A percentile compares a stretch with the other conserved stretches of the same genome.
Evolutionary conservation across 768 basidiomycete species (phyloP).

Genomic region (Multifurca ochricompacta): DNA sequence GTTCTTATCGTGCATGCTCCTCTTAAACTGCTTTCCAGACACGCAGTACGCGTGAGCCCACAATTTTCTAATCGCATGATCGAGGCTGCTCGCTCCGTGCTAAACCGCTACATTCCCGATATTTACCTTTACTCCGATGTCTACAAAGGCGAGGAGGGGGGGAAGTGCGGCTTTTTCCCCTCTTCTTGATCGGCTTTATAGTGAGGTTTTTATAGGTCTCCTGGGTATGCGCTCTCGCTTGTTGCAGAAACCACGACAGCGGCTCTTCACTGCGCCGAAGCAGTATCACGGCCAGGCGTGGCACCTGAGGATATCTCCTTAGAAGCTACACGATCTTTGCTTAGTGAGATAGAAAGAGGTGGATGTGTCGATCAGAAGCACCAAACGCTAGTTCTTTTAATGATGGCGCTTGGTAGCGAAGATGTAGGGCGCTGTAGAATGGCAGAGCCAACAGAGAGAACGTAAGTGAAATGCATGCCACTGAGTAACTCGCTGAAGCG

Average conservation of each 20-base stretch:
- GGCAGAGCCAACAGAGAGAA: constrained; percentile 73
- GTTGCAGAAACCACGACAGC: constrained; percentile 90
- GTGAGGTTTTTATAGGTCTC: constrained; percentile 52
- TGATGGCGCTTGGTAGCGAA: constrained; percentile 97
- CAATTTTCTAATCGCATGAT: constrained; percentile 99
- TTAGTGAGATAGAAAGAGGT: constrained; percentile 71
- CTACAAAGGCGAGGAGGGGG: constrained; percentile 95
- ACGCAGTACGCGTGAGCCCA: constrained; percentile 93
- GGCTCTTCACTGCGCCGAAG: constrained; percentile 81
- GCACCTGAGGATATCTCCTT: constrained; percentile 92
- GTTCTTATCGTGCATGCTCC: neutral
- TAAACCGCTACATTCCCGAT: constrained; percentile 96
- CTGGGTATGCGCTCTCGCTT: constrained; percentile 88
- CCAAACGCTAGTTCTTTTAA: constrained; percentile 74
- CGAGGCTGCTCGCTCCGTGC: constrained; percentile 82
- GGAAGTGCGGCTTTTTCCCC: constrained; percentile 60
- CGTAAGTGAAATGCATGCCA: constrained; percentile 33
- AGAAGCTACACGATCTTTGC: constrained; percentile 66
- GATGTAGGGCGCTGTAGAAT: constrained; percentile 89
- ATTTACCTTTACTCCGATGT: constrained; percentile 98
- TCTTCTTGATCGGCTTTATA: neutral
- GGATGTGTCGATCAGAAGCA: constrained; percentile 90
- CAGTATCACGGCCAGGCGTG: constrained; percentile 70
- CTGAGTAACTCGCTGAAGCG: constrained; percentile 10
- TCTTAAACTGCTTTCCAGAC: constrained; percentile 38